Evolutionary conservation across 2,329 filamentous ascomycete species (phyloP).

Genomic region (Fusarium albidum): DNA sequence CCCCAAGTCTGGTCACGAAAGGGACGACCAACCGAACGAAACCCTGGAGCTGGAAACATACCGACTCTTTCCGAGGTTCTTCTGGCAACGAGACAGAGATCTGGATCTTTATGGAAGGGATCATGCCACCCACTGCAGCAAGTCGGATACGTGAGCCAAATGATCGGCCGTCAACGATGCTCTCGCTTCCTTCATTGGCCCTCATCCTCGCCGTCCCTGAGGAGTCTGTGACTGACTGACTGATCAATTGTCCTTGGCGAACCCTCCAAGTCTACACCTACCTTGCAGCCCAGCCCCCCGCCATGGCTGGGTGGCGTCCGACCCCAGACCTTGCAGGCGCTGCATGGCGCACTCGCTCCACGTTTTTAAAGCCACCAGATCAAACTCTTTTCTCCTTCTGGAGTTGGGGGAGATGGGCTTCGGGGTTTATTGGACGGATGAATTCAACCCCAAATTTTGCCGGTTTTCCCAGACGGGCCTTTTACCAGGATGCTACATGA

Average conservation of each 20-base stretch:
- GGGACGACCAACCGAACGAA: neutral
- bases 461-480: conserved; percentile 35
- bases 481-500: conserved; percentile 20
- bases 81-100: neutral
- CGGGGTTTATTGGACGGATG: conserved; percentile 33
- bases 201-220: neutral
- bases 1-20: neutral
- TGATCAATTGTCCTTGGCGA: neutral
- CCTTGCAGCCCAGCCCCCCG: conserved; percentile 4
- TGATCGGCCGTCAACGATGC: neutral
- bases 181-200: neutral
- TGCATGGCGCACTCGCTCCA: conserved; percentile 21
- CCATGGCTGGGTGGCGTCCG: conserved; percentile 22
- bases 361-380: conserved; percentile 26
- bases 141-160: conserved; percentile 18
- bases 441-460: conserved; percentile 38
- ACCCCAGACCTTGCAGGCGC: conserved; percentile 14
- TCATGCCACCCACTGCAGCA: conserved; percentile 12
- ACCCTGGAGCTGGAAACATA: neutral
- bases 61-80: neutral
- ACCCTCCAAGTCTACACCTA: neutral
- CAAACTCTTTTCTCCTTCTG: conserved; percentile 21
- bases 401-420: conserved; percentile 18
- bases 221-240: too few species aligned
- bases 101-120: conserved; percentile 11